These are phyloP conservation scores for Capsicum baccatum DNA, from an alignment of 257 asterid species.

Conservation along the genomic window DNA sequence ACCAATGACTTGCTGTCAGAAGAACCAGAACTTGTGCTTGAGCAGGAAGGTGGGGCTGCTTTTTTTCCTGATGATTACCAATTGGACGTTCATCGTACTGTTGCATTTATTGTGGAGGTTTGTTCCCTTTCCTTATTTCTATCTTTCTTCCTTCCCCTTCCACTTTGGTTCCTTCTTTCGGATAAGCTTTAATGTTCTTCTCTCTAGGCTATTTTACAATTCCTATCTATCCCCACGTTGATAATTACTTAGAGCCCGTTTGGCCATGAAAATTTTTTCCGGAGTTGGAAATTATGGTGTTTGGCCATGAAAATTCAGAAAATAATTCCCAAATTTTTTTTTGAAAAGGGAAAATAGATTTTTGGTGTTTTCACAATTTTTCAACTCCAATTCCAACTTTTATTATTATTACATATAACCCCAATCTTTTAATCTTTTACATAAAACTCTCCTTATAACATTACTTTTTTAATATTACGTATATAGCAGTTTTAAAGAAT, in stretches of 20 bases:
- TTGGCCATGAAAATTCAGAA: too few species aligned
- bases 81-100: conserved; percentile 74
- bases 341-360: too few species aligned
- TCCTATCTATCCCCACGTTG: conserved; percentile 4
- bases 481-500: too few species aligned
- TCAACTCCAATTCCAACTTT: too few species aligned
- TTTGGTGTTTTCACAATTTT: too few species aligned
- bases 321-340: too few species aligned
- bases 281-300: too few species aligned
- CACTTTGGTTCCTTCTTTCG: conserved; percentile 24
- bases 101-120: conserved; percentile 81
- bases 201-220: neutral
- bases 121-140: conserved; percentile 23
- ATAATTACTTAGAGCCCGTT: conserved; percentile 1
- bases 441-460: too few species aligned
- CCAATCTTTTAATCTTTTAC: too few species aligned
- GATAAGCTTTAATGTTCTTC: neutral
- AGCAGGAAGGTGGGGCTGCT: conserved; percentile 74
- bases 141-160: neutral
- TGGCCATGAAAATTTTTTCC: too few species aligned
- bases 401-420: too few species aligned
- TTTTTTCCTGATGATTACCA: conserved; percentile 87
- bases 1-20: conserved; percentile 59
- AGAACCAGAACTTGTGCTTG: conserved; percentile 83
- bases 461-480: too few species aligned